phyloP scores from a whole-genome alignment of 1,284 basidiomycete species.

The Filobasidium uniguttulatum region DNA sequence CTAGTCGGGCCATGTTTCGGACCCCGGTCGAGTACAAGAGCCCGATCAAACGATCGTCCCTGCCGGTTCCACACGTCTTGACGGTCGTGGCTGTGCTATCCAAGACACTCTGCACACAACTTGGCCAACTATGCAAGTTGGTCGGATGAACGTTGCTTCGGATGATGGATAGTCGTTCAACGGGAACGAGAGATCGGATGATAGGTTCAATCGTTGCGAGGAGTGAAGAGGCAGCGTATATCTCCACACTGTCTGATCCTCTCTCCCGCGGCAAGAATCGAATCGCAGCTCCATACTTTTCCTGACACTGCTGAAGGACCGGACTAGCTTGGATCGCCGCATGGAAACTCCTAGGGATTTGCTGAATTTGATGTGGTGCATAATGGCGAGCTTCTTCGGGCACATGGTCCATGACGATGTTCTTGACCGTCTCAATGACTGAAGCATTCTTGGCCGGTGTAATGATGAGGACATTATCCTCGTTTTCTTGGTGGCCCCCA shows the following conservation, averaged over 20 bases:
- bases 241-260: conserved; percentile 7
- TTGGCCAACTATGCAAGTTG: neutral
- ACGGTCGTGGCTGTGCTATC: neutral
- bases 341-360: conserved; percentile 5
- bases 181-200: neutral
- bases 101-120: neutral
- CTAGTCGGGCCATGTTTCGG: neutral
- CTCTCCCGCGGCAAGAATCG: conserved; percentile 8
- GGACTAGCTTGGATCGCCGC: conserved; percentile 5
- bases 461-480: conserved; percentile 12
- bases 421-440: conserved; percentile 2
- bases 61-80: neutral
- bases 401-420: conserved; percentile 8
- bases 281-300: conserved; percentile 6
- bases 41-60: neutral
- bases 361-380: conserved; percentile 4
- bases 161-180: neutral
- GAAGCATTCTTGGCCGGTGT: conserved; percentile 12
- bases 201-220: neutral
- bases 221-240: conserved; percentile 1
- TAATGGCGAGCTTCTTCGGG: conserved; percentile 11
- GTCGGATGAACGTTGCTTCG: neutral
- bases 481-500: conserved; percentile 61
- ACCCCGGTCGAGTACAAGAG: neutral
- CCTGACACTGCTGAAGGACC: conserved; percentile 1